Conservation (phyloP, 257 asterid species). For the Mentha longifolia region DNA sequence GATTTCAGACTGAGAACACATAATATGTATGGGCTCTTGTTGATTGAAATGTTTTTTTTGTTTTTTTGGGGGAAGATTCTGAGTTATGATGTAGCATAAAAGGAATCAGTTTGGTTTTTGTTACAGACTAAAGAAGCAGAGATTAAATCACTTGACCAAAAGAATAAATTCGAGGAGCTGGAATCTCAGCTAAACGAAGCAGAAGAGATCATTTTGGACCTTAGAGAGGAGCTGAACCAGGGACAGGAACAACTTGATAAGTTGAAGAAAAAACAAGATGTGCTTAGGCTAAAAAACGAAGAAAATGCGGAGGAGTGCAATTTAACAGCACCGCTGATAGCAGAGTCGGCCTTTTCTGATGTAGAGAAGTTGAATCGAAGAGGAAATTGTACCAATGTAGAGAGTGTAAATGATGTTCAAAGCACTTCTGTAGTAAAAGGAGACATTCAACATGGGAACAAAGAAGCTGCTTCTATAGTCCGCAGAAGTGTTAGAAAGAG, state of each 20-base stretch:
- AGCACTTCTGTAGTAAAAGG: slow-evolving; percentile 36
- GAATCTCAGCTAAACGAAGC: slow-evolving; percentile 86
- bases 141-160: slow-evolving; percentile 41
- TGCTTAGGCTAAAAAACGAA: slow-evolving; percentile 31
- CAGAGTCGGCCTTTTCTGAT: slow-evolving; percentile 32
- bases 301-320: slow-evolving; percentile 28
- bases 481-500: slow-evolving; percentile 75
- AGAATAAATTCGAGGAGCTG: slow-evolving; percentile 56
- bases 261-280: slow-evolving; percentile 40
- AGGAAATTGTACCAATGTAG: slow-evolving; percentile 20
- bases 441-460: slow-evolving; percentile 34
- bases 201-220: slow-evolving; percentile 74
- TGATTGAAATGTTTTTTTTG: background rate
- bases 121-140: slow-evolving; percentile 64
- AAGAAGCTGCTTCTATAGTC: slow-evolving; percentile 42
- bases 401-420: slow-evolving; percentile 29
- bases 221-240: slow-evolving; percentile 57
- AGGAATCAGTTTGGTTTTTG: slow-evolving; percentile 5
- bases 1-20: slow-evolving; percentile 4
- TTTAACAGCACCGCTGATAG: slow-evolving; percentile 17
- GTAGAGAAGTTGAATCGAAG: slow-evolving; percentile 31
- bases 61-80: slow-evolving; percentile 18
- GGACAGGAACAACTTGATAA: slow-evolving; percentile 50
- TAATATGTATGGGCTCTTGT: background rate
- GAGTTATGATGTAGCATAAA: slow-evolving; percentile 1